Base-by-base conservation (phyloP, 1,284 basidiomycete species). In the Moniliophthora roreri region DNA sequence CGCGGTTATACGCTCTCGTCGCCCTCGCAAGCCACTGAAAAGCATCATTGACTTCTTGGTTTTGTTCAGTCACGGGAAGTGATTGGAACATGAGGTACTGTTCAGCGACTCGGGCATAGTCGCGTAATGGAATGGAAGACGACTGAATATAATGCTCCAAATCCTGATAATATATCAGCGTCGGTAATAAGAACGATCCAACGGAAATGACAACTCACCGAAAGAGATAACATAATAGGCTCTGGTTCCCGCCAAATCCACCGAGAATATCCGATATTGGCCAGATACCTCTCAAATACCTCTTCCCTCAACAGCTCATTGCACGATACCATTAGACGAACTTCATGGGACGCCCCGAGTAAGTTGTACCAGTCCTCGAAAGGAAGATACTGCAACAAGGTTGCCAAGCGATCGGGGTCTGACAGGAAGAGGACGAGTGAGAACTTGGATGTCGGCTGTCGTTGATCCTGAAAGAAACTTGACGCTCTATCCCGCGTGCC, bases 91-190 rank as follows among this genome's bases (percentile, higher is more conserved):
- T 11, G 28, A 32, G 28, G 62, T 82, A 84, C 28, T 73, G 66
- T n/a, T 73, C 70, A 2, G 89, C 80, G 32, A 81, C 73, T 4
- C 78, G 75, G 1, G 80, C 75, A 60, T 87, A 91, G 55, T 85
- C 79, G 57, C 90, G 84, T 3, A 77, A 76, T 5, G 90, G 88
- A 38, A 87, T 79, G 4, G 82, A 84, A 1, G 91, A 84, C 2
- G 86, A 85, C 50, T 83, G 78, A 79, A 92, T 84, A 61, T 91
- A 92, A 48, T 84, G 77, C 60, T 80, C 79, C 40, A 92, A 75
- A 66, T 92, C 89, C 85, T 90, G 57, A 3, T 36, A 28, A 8
- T 51, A 21, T 51, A 32, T 49, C 28, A 15, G 51, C 18, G 48
- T 37, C 23, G 24, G 9, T 18, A 51, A 23, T 55, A 16, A 32